phyloP scores from a whole-genome alignment of 495 filamentous ascomycete genomes.

The Tuber umbilicatum region DNA sequence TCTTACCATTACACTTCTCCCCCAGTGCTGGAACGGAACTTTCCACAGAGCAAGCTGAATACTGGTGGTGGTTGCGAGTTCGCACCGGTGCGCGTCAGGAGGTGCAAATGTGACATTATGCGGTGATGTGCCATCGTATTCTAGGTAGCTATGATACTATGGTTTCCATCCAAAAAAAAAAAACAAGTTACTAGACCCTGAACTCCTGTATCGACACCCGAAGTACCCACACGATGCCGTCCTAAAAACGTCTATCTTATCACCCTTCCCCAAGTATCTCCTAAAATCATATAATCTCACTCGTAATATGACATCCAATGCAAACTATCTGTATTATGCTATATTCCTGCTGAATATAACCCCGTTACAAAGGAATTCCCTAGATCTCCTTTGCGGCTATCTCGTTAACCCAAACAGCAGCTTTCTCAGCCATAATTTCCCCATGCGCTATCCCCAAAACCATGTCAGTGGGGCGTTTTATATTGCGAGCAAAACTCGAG shows the following conservation, averaged over 20 bases:
- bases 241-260: background rate
- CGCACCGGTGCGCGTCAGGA: background rate
- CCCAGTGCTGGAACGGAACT: too few relatives aligned
- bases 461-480: constrained; percentile 11
- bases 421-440: constrained; percentile 60
- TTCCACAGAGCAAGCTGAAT: background rate
- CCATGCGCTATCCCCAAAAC: constrained; percentile 50
- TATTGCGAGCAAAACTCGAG: background rate
- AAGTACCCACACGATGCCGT: background rate
- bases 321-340: background rate
- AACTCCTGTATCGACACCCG: background rate
- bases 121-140: background rate
- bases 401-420: constrained; percentile 55
- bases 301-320: background rate
- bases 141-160: background rate
- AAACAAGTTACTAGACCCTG: background rate
- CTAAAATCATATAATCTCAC: background rate
- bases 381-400: constrained; percentile 40
- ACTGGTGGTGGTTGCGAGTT: background rate
- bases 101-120: background rate
- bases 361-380: background rate
- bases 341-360: background rate
- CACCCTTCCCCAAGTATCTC: background rate
- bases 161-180: background rate
- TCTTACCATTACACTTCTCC: too few relatives aligned